Conservation (phyloP, 208 protist genomes). For the Trypanosoma scelopori region DNA sequence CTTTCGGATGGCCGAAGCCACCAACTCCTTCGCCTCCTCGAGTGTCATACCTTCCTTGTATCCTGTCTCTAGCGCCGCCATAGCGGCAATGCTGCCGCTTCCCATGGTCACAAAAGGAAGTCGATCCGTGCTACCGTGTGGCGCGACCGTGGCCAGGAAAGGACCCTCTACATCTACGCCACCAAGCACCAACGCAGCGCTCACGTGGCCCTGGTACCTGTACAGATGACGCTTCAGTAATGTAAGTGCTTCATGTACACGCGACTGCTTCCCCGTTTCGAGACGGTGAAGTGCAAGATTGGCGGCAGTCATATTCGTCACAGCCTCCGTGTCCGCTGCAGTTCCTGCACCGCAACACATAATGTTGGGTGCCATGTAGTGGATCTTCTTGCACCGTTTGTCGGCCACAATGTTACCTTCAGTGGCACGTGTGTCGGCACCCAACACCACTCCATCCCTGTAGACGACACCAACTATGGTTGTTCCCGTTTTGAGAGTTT, state of each 20-base stretch:
- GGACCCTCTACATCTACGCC: conserved; percentile 98
- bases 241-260: conserved; percentile 96
- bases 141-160: conserved; percentile 96
- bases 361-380: conserved; percentile 99
- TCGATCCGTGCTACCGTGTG: conserved; percentile 97
- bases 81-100: conserved; percentile 99
- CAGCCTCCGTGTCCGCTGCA: conserved; percentile 98
- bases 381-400: conserved; percentile 99
- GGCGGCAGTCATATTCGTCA: conserved; percentile 93
- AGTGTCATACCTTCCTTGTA: conserved; percentile 94
- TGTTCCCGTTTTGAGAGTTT: conserved; percentile 98
- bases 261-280: conserved; percentile 93
- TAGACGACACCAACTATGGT: conserved; percentile 99
- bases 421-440: conserved; percentile 99
- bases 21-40: conserved; percentile 98
- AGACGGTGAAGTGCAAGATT: conserved; percentile 96
- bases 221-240: conserved; percentile 98
- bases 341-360: conserved; percentile 99
- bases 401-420: conserved; percentile 98
- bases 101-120: conserved; percentile 99
- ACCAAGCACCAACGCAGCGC: conserved; percentile 98
- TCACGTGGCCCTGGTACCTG: conserved; percentile 98
- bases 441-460: conserved; percentile 99
- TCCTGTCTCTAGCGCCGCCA: conserved; percentile 97
- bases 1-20: conserved; percentile 96